Evolutionary conservation across 2,329 filamentous ascomycete species (phyloP).

Genomic region (Coniosporium tulheliwenetii): DNA sequence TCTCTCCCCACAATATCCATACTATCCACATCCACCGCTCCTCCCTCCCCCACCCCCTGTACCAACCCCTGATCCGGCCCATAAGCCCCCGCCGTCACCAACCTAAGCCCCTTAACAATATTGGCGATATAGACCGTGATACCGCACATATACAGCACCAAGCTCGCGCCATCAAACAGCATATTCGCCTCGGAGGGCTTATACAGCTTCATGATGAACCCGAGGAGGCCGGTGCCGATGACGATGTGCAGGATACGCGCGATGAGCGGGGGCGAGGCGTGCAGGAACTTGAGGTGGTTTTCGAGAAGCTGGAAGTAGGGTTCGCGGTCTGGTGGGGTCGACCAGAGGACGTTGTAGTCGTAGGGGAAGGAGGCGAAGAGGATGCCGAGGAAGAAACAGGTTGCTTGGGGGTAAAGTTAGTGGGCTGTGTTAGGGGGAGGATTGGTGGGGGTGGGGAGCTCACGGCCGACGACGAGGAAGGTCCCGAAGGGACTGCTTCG

Average conservation of each 20-base stretch:
- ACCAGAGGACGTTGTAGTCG: slow-evolving; percentile 81
- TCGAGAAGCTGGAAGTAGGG: slow-evolving; percentile 75
- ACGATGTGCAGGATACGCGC: slow-evolving; percentile 87
- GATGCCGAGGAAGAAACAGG: slow-evolving; percentile 95
- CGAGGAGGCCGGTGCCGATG: slow-evolving; percentile 71
- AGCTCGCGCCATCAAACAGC: slow-evolving; percentile 68
- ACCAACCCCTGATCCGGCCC: slow-evolving; percentile 24
- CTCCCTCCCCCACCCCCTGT: slow-evolving; percentile 17
- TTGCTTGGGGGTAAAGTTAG: slow-evolving; percentile 24
- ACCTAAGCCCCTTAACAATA: slow-evolving; percentile 84
- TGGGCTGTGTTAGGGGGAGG: slow-evolving; percentile 3
- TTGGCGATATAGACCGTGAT: slow-evolving; percentile 90
- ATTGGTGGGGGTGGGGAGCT: slow-evolving; percentile 22
- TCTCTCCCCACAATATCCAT: slow-evolving; percentile 38
- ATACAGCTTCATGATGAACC: slow-evolving; percentile 91
- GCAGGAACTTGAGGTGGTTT: slow-evolving; percentile 77
- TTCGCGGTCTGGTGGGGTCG: slow-evolving; percentile 45
- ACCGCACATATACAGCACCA: slow-evolving; percentile 67
- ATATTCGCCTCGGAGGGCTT: slow-evolving; percentile 85
- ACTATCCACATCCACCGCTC: slow-evolving; percentile 6
- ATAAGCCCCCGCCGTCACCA: slow-evolving; percentile 60
- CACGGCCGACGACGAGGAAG: slow-evolving; percentile 92
- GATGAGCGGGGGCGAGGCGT: slow-evolving; percentile 83
- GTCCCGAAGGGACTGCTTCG: slow-evolving; percentile 61
- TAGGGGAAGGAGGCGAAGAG: slow-evolving; percentile 95